Conservation (phyloP, 2,329 filamentous ascomycete genomes). For the Fusarium heterosporum region DNA sequence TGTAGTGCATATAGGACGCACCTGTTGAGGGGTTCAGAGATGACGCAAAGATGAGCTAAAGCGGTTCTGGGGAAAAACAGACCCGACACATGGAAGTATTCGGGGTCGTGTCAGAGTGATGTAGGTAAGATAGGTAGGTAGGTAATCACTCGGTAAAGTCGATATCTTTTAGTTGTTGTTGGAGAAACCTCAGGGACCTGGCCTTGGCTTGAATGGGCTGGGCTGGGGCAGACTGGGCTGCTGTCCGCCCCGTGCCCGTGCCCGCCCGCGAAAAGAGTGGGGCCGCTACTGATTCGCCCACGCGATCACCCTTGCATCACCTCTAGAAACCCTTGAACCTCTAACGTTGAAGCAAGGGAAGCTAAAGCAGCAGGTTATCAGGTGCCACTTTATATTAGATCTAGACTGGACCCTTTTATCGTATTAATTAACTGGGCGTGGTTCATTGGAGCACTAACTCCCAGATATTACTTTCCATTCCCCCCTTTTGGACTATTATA, state of each 20-base stretch:
- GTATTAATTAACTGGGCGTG: background rate
- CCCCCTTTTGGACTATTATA: background rate
- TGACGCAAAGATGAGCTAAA: background rate
- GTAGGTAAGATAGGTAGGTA: too few relatives aligned
- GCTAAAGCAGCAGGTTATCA: slow-evolving; percentile 36
- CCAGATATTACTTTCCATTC: background rate
- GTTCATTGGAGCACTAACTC: background rate
- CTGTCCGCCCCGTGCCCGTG: slow-evolving; percentile 12
- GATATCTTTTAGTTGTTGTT: slow-evolving; percentile 19
- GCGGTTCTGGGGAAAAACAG: background rate
- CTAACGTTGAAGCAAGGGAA: slow-evolving; percentile 8
- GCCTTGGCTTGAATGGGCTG: slow-evolving; percentile 1
- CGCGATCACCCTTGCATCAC: slow-evolving; percentile 41
- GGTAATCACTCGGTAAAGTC: background rate
- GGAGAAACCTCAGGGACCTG: slow-evolving; percentile 5
- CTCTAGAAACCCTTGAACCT: slow-evolving; percentile 5
- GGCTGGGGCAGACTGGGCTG: slow-evolving; percentile 9
- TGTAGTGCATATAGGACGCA: slow-evolving; percentile 4
- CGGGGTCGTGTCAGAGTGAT: background rate
- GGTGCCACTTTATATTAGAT: slow-evolving; percentile 32
- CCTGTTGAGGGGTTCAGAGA: slow-evolving; percentile 1
- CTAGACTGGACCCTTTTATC: slow-evolving; percentile 26
- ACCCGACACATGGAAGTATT: background rate
- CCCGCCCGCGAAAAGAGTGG: slow-evolving; percentile 21
- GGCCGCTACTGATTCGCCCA: slow-evolving; percentile 34